Evolutionary conservation across 352 stramenopile species (phyloP), one percentile per base, ranked within the genome.

Genomic region (Globisporangium heterothallicum): DNA sequence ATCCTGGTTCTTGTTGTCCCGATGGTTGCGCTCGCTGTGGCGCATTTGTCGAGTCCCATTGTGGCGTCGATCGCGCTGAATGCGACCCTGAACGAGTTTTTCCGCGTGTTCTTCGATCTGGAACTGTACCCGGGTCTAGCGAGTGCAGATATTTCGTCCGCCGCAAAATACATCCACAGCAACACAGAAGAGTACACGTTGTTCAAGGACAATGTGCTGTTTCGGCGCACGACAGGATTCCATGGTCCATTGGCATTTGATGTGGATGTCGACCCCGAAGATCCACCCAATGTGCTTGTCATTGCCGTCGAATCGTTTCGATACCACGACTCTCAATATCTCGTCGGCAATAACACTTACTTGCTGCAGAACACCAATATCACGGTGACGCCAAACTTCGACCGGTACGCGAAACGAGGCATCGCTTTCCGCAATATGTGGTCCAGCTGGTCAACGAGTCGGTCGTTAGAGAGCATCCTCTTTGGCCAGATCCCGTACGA

Each of bases 391-490:
- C 72, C 70, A 0, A 61, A 74, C 10, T 84, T 84, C 16, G 70
- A 86, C 27, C 50, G 47, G 32, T 86, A 68, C 63, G 70, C 74
- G 2, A 67, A 68, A 19, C 64, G 68, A 4, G 70, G 70, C 24
- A 53, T 86, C 8, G 68, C 70, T 1, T 73, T 86, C 45, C 61
- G 45, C 9, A 86, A 84, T 30, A 58, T 84, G 36, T 86, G 75
- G 72, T 86, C 75, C 9, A 84, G 70, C 41, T 84, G 64, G 63
- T 48, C 62, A 12, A 84, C 75, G 14, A 86, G 72, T 61, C 70
- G 75, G 2, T 82, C 75, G 0, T 29, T 86, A 0, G 72, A 84
- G 48, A 81, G 70, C 38, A 67, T 82, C 27, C 35, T 82, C 21
- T 86, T 72, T 46, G 75, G 56, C 0, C 72, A 86, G 42, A 34